These are phyloP conservation scores for Astrothelium macrocarpum DNA, from an alignment of 495 filamentous ascomycete species.

Conservation along the genomic window DNA sequence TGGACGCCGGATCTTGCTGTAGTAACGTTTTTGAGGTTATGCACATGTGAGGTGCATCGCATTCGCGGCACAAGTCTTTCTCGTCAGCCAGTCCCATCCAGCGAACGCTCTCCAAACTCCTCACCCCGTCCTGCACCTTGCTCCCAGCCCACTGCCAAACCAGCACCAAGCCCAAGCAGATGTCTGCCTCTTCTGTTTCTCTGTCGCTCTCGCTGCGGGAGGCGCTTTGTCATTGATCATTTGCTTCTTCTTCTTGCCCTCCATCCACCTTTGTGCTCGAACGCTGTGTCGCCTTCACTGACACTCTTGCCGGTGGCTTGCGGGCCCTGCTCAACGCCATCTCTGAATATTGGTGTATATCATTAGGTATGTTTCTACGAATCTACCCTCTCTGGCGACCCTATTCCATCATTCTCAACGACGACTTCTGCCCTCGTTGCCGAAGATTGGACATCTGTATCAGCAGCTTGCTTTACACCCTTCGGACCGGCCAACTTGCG, in stretches of 20 bases:
- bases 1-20: constrained; percentile 3
- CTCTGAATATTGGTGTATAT: not conserved
- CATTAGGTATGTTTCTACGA: not conserved
- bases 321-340: not conserved
- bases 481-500: not conserved
- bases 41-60: constrained; percentile 6
- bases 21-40: constrained; percentile 6
- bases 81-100: constrained; percentile 6
- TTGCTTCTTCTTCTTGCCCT: not conserved
- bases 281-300: not conserved
- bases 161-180: not conserved
- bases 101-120: not conserved
- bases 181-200: not conserved
- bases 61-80: constrained; percentile 1
- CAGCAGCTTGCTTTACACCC: not conserved
- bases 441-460: not conserved
- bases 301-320: constrained; percentile 1
- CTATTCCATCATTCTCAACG: not conserved
- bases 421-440: not conserved
- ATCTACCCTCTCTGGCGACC: not conserved
- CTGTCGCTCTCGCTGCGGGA: not conserved
- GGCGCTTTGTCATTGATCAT: not conserved
- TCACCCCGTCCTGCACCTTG: not conserved
- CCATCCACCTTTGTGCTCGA: not conserved
- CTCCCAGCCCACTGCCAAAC: not conserved